Conservation (phyloP, 306 rosid species). For the Arachis stenosperma region DNA sequence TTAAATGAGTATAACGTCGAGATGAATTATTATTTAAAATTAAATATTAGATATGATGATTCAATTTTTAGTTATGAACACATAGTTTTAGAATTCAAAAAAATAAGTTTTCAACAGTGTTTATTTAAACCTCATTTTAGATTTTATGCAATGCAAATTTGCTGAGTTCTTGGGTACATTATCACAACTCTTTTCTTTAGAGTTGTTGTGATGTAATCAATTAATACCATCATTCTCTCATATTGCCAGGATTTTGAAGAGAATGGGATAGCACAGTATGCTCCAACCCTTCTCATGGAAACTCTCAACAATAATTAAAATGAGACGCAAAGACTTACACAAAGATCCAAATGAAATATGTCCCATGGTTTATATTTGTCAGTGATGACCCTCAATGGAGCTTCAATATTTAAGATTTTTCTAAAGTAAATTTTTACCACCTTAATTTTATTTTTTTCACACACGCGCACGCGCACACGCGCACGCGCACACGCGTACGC, state of each 20-base stretch:
- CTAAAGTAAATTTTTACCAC: constrained; percentile 35
- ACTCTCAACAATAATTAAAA: constrained; percentile 75
- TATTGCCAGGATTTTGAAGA: constrained; percentile 96
- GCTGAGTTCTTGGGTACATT: constrained; percentile 87
- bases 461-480: no score
- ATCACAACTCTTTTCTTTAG: constrained; percentile 94
- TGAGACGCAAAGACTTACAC: constrained; percentile 88
- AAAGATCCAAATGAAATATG: constrained; percentile 53
- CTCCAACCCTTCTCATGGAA: constrained; percentile 97
- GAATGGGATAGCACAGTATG: constrained; percentile 96
- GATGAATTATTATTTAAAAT: constrained; percentile 17
- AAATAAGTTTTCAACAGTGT: neutral
- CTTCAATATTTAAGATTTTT: constrained; percentile 38
- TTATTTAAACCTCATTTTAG: neutral
- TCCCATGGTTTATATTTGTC: constrained; percentile 15
- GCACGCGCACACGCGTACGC: no score
- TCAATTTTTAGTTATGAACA: neutral
- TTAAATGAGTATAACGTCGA: neutral
- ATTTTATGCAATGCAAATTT: constrained; percentile 59
- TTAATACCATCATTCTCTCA: constrained; percentile 91
- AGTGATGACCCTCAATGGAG: neutral
- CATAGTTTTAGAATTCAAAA: constrained; percentile 11
- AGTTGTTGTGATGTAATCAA: constrained; percentile 87
- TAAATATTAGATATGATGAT: neutral
- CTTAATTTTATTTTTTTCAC: constrained; percentile 36